Evolutionary conservation across 1,284 basidiomycete species (phyloP).

Genomic region (Leccinum griseonigrum): DNA sequence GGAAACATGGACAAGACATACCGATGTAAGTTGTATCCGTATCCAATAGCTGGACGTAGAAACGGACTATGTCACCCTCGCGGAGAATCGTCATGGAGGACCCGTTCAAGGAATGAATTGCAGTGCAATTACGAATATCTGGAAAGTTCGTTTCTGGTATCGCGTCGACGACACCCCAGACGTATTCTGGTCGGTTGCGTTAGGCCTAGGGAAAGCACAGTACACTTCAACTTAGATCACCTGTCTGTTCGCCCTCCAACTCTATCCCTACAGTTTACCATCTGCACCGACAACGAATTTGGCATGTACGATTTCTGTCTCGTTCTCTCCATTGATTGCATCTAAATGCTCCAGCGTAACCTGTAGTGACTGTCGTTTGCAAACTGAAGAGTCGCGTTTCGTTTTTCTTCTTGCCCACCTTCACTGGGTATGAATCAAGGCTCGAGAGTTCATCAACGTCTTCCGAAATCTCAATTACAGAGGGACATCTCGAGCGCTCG

Average conservation of each 20-base stretch:
- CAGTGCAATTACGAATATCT: not conserved
- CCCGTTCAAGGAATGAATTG: not conserved
- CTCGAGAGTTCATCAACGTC: slow-evolving; percentile 42
- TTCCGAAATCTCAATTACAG: slow-evolving; percentile 47
- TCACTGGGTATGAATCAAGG: slow-evolving; percentile 49
- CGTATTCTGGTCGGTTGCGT: not conserved
- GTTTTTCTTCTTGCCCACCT: slow-evolving; percentile 33
- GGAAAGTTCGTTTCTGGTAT: not conserved
- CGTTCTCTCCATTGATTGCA: slow-evolving; percentile 23
- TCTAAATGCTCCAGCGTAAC: slow-evolving; percentile 32
- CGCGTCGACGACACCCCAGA: not conserved
- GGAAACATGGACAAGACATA: not conserved
- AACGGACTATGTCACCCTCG: slow-evolving; percentile 63
- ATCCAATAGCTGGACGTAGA: slow-evolving; percentile 69
- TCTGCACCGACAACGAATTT: slow-evolving; percentile 63
- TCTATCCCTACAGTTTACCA: slow-evolving; percentile 57
- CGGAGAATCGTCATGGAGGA: slow-evolving; percentile 41
- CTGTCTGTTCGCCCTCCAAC: not conserved
- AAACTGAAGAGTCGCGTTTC: not conserved
- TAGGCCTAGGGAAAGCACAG: not conserved
- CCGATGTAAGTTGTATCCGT: slow-evolving; percentile 31
- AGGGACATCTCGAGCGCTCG: slow-evolving; percentile 53
- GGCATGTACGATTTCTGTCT: slow-evolving; percentile 27
- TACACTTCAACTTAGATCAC: not conserved
- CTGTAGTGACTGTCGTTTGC: slow-evolving; percentile 22